A percentile compares a stretch with the other conserved stretches of the same genome.
Evolutionary conservation across 371 early-diverging fungal genomes (phyloP).

Genomic region (Saksenaea vasiformis): DNA sequence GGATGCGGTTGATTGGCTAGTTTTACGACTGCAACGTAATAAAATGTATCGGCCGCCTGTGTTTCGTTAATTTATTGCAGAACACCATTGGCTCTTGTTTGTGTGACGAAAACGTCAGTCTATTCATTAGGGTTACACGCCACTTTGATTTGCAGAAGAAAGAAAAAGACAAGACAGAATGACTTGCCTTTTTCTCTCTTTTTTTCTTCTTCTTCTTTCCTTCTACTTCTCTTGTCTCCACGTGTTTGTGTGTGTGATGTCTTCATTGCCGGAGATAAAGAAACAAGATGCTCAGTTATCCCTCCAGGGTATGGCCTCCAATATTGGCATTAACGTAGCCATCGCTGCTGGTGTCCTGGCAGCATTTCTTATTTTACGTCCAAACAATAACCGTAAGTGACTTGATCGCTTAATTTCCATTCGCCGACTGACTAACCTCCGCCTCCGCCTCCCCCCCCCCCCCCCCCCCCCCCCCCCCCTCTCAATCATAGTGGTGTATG

Average conservation of each 20-base stretch:
- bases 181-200: neutral
- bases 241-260: neutral
- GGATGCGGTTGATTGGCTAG: constrained; percentile 89
- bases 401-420: too few relatives aligned
- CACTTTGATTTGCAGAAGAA: neutral
- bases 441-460: too few relatives aligned
- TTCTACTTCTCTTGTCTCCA: neutral
- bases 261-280: neutral
- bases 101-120: constrained; percentile 4
- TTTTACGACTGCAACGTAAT: constrained; percentile 77
- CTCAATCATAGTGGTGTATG: constrained; percentile 58
- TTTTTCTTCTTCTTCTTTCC: neutral
- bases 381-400: constrained; percentile 55
- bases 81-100: neutral
- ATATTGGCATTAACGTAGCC: constrained; percentile 48
- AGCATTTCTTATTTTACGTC: constrained; percentile 46
- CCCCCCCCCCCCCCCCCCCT: too few relatives aligned
- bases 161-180: neutral
- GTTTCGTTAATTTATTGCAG: constrained; percentile 34
- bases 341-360: constrained; percentile 47
- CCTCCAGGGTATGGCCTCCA: constrained; percentile 44
- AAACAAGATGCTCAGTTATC: constrained; percentile 15
- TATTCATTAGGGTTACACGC: neutral
- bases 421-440: too few relatives aligned
- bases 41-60: constrained; percentile 80